These are phyloP conservation scores for Penicillium sp. DNA, from an alignment of 2,329 filamentous ascomycete species.

Conservation along the genomic window DNA sequence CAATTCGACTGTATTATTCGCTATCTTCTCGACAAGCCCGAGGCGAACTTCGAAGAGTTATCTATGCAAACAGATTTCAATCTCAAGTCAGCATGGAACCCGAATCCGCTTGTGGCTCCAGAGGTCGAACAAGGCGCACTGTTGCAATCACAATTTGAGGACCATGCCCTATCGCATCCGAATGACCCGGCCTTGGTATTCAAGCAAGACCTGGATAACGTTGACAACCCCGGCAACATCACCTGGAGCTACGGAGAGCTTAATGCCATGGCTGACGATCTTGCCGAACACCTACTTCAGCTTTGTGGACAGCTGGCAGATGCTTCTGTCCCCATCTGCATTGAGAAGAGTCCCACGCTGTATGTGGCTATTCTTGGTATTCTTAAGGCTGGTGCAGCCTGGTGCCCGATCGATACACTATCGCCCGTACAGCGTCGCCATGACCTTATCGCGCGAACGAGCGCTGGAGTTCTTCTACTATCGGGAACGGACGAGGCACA, in stretches of 20 bases:
- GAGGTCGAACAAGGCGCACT: slow-evolving; percentile 23
- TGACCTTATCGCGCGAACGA: slow-evolving; percentile 44
- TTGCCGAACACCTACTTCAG: slow-evolving; percentile 37
- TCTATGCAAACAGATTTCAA: slow-evolving; percentile 15
- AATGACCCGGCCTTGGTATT: slow-evolving; percentile 36
- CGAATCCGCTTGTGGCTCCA: slow-evolving; percentile 14
- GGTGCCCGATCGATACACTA: slow-evolving; percentile 48
- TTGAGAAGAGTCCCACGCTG: slow-evolving; percentile 43
- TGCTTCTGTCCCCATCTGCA: slow-evolving; percentile 43
- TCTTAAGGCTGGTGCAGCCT: slow-evolving; percentile 50
- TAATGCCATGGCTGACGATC: slow-evolving; percentile 37
- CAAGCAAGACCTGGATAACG: slow-evolving; percentile 31
- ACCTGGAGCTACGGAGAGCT: slow-evolving; percentile 43
- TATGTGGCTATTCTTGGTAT: slow-evolving; percentile 50
- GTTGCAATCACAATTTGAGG: slow-evolving; percentile 37
- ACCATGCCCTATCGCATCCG: slow-evolving; percentile 30
- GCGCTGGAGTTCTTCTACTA: slow-evolving; percentile 35
- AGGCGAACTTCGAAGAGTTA: slow-evolving; percentile 27
- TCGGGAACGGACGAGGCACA: slow-evolving; percentile 29
- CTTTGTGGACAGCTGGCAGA: slow-evolving; percentile 31
- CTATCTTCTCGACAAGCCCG: slow-evolving; percentile 31
- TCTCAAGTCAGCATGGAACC: slow-evolving; percentile 30
- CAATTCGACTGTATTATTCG: slow-evolving; percentile 33
- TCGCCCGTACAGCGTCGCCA: slow-evolving; percentile 46
- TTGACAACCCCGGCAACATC: slow-evolving; percentile 25